Evolutionary conservation across 495 filamentous ascomycete species (phyloP), one percentile per base, ranked within the genome.

Genomic region (Aspergillus leporis): DNA sequence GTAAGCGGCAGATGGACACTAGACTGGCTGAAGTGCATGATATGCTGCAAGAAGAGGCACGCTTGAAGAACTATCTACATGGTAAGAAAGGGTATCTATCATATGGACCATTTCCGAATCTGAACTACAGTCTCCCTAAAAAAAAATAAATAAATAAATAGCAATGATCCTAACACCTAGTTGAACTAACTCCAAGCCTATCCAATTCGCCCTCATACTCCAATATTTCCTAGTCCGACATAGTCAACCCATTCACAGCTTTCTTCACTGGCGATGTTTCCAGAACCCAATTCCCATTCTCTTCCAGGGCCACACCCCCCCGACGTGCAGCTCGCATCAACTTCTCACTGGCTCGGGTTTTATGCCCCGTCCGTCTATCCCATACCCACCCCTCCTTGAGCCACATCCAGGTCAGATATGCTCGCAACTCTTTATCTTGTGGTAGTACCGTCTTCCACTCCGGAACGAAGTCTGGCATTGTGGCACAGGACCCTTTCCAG

Each of bases 401-500:
- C 93, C 94, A 97, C 81, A 90, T 87, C 93, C 93, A 97, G 3
- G 87, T 76, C 64, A 97, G 67, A 74, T 88, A 97, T 0, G 91
- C 92, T 19, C 90, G 79, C 38, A 97, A 70, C 70, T 98, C 94
- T 71, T 97, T 97, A 68, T 98, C 94, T 47, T 78, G 69, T 0
- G 94, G 93, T 28, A 93, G 62, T 0, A 97, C 92, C 2, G 88
- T 78, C 76, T 89, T 93, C 94, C 94, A 97, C 70, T 97, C 93
- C 4, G 73, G 71, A n/a, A 71, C 65, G 60, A 81, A 77, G 0
- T 60, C 69, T 5, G 56, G 32, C 19, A 28, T 49, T 22, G 55
- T 61, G 3, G 72, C 59, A 13, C 63, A 71, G 16, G 56, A 59
- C 4, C 87, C 87, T 61, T 81, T 85, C 83, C 87, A 89, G 50